Base-by-base conservation (phyloP, 1,284 basidiomycete species). In the Ustilago vetiveriae region DNA sequence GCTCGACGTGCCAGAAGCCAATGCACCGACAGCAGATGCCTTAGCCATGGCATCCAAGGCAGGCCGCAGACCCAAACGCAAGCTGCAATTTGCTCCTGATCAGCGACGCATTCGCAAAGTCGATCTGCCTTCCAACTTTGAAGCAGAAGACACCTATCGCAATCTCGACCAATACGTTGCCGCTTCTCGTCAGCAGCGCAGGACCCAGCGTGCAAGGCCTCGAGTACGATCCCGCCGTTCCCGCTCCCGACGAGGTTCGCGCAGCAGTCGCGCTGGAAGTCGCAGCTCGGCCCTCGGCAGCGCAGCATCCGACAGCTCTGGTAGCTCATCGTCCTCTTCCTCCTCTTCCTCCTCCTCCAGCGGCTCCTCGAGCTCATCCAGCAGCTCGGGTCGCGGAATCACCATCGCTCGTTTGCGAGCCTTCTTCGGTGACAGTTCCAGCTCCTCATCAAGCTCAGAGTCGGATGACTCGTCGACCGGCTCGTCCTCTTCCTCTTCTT, bases 41-140 rank as follows among this genome's bases (percentile, higher is more conserved):
- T 58, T 72, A 16, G 70, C 58, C 11, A 46, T 60, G 55, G 70
- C 70, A 6, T 63, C 70, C 45, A 72, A 62, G 23, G 70, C 55
- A 6, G 60, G 52, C n/a, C 58, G 65, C 30, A 60, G 58, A 40
- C 74, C 55, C 7, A 75, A 54, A 39, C 50, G 60, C 10, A 66
- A 52, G 26, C 69, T 80, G 4, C 72, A 76, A 3, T 81, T 81
- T 59, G 80, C 80, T 11, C 72, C 76, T 10, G 66, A 78, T 51
- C 64, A 72, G 41, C 57, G 49, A 40, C 60, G 74, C 10, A 43
- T 82, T 8, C 66, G 70, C 17, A 72, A 70, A n/a, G 64, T 75
- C 32, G 78, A 82, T 42, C 48, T 82, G 30, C 80, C 80, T 2
- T 39, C 50, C 9, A 64, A 63, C 41, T 82, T 70, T 43, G 72